Base-by-base conservation (phyloP, 176 grass and related monocot species). In the Hordeum vulgare region DNA sequence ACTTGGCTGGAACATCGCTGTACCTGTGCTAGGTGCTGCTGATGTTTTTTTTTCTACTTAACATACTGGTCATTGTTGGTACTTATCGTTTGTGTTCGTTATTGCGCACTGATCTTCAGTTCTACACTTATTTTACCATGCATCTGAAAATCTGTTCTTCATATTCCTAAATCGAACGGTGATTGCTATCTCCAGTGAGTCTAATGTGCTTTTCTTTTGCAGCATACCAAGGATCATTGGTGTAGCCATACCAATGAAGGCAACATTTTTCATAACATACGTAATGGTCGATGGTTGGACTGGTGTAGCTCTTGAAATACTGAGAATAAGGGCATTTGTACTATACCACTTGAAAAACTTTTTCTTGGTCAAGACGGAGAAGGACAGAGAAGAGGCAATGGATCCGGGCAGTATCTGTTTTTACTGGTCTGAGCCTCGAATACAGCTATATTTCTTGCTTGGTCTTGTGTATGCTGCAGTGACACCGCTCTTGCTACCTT, bases 201-300 rank as follows among this genome's bases (percentile, higher is more conserved):
- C 70, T 72, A 34, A 85, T n/a, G 35, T 33, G 33, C 21, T 33
- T 73, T 0, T 33, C 31, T 81, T 86, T 80, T 71, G 35, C 83
- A 95, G 93, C 8, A 92, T 98, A 80, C 91, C 96, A 35, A 91
- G 29, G 76, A 85, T 82, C 35, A 62, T 98, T 9, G 96, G 96
- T 83, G 63, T 81, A 51, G 70, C 91, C 21, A 78, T 98, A 79
- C 96, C 93, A 62, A 93, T 95, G 93, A 98, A 90, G 73, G 96
- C 96, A 11, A 98, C 95, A 14, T 98, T 98, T 84, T 98, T 98
- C 85, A 95, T 98, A 85, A 93, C 92, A 59, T 98, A 95, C 72
- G 79, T 94, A 51, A 94, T 98, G 96, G 93, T 96, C 86, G 96
- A 98, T 80, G 96, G 96, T 79, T 98, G 96, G 96, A 57, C 93